Evolutionary conservation across 2,329 filamentous ascomycete species (phyloP).

Genomic region (Colletotrichum cereale): DNA sequence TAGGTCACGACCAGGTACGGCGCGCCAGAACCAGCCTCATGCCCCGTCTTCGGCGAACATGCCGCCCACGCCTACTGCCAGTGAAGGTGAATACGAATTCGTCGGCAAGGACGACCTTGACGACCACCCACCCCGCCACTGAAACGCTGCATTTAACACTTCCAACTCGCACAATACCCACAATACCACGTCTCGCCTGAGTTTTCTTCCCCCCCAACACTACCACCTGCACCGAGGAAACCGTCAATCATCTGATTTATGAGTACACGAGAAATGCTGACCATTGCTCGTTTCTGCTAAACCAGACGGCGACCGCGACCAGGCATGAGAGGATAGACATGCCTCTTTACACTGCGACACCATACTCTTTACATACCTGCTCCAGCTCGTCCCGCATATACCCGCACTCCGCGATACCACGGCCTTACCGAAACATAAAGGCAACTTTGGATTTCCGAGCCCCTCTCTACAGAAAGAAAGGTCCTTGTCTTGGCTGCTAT

Average conservation of each 20-base stretch:
- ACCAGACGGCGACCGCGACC: conserved; percentile 55
- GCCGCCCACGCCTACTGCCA: conserved; percentile 71
- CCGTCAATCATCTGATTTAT: conserved; percentile 19
- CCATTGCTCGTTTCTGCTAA: conserved; percentile 34
- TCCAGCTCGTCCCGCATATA: conserved; percentile 33
- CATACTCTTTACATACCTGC: conserved; percentile 29
- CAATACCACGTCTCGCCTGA: conserved; percentile 22
- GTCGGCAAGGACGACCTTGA: conserved; percentile 43
- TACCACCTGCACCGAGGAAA: conserved; percentile 15
- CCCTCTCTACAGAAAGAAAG: neutral
- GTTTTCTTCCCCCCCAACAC: conserved; percentile 4
- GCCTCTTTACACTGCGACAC: conserved; percentile 28
- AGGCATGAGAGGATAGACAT: conserved; percentile 43
- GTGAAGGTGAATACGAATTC: conserved; percentile 69
- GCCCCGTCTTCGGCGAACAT: conserved; percentile 68
- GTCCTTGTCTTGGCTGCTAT: neutral
- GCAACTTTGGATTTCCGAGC: conserved; percentile 14
- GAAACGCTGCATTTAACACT: conserved; percentile 21
- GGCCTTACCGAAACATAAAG: neutral
- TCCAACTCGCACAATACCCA: conserved; percentile 32
- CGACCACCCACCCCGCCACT: conserved; percentile 38
- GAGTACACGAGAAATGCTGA: conserved; percentile 38
- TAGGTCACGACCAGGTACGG: conserved; percentile 67
- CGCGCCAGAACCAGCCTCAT: conserved; percentile 61
- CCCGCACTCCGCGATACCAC: conserved; percentile 34